Evolutionary conservation across 768 basidiomycete genomes (phyloP).

Genomic region (Mycena pura): DNA sequence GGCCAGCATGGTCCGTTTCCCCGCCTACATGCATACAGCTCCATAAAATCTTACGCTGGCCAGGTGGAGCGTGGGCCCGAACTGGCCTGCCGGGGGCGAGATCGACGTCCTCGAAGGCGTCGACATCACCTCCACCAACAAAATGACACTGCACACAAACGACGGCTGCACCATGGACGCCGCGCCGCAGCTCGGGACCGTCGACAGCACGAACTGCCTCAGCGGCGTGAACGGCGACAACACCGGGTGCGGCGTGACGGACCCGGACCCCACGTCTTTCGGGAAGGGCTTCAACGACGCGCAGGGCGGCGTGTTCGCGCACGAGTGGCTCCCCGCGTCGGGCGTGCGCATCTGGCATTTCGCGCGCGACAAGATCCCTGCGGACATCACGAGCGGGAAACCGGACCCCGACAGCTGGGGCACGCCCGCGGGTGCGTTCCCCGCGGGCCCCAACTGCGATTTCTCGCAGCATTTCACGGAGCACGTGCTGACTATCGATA

Average conservation of each 20-base stretch:
- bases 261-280: constrained; percentile 26
- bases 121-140: constrained; percentile 51
- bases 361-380: constrained; percentile 37
- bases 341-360: constrained; percentile 48
- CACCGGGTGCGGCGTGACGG: constrained; percentile 40
- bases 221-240: constrained; percentile 22
- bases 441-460: constrained; percentile 40
- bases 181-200: constrained; percentile 24
- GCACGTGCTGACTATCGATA: constrained; percentile 43
- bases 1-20: constrained; percentile 52
- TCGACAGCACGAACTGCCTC: neutral
- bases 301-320: constrained; percentile 39
- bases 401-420: constrained; percentile 44
- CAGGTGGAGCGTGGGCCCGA: constrained; percentile 27
- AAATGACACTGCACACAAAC: constrained; percentile 54
- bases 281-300: constrained; percentile 35
- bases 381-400: constrained; percentile 36
- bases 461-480: constrained; percentile 42
- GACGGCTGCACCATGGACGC: constrained; percentile 40
- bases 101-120: constrained; percentile 65
- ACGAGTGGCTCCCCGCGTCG: constrained; percentile 36
- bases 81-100: constrained; percentile 49
- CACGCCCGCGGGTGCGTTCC: constrained; percentile 41
- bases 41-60: neutral
- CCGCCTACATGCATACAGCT: neutral